Conservation (phyloP, 345 rosid genomes). For the Ailanthus altissimus region DNA sequence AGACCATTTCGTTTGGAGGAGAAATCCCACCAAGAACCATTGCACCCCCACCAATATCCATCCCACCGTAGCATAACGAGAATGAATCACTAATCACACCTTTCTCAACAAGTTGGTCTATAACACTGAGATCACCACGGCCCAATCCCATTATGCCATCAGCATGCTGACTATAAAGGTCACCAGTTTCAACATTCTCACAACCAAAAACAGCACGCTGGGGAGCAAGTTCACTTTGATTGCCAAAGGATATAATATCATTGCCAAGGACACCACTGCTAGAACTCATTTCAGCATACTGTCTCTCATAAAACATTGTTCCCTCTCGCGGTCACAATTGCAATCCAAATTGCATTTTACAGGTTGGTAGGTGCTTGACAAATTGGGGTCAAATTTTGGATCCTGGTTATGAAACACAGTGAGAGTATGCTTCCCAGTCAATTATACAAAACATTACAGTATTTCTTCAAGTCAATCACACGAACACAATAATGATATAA, state of each 20-base stretch:
- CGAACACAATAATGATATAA: background rate
- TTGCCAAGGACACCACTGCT: slow-evolving; percentile 89
- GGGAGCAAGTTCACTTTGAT: slow-evolving; percentile 66
- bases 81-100: slow-evolving; percentile 82
- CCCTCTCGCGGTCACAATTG: slow-evolving; percentile 57
- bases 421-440: background rate
- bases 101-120: slow-evolving; percentile 88
- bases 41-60: slow-evolving; percentile 89
- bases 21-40: slow-evolving; percentile 88
- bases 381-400: slow-evolving; percentile 77
- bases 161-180: slow-evolving; percentile 84
- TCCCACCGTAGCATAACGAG: slow-evolving; percentile 94
- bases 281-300: slow-evolving; percentile 85
- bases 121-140: slow-evolving; percentile 82
- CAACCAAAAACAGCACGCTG: slow-evolving; percentile 91
- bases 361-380: slow-evolving; percentile 70
- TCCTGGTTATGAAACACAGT: slow-evolving; percentile 47
- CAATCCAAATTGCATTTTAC: slow-evolving; percentile 82
- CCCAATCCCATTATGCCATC: slow-evolving; percentile 98
- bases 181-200: slow-evolving; percentile 86
- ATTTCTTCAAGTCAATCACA: background rate
- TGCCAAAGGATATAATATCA: slow-evolving; percentile 82
- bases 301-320: slow-evolving; percentile 79
- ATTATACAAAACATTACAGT: background rate
- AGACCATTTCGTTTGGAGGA: slow-evolving; percentile 71